Evolutionary conservation across 2,329 filamentous ascomycete species (phyloP).

Genomic region (Immersiporthe knoxdaviesiana): DNA sequence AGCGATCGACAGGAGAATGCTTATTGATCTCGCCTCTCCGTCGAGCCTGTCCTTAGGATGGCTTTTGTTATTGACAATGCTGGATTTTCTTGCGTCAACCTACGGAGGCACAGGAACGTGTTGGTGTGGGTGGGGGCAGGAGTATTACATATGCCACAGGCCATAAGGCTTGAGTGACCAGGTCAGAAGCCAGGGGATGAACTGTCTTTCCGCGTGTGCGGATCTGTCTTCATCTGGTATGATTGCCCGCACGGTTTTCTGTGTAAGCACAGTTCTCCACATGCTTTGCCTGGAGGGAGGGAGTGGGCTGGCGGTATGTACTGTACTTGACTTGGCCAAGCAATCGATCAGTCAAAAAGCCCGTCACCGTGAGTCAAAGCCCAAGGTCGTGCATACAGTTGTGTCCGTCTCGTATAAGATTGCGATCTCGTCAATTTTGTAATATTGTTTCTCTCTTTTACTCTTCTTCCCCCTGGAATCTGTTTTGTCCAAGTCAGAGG

Average conservation of each 20-base stretch:
- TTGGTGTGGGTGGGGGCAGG: not conserved
- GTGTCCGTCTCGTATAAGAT: not conserved
- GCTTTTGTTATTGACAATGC: not conserved
- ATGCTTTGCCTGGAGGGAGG: no score
- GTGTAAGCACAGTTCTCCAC: not conserved
- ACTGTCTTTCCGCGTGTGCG: not conserved
- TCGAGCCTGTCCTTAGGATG: not conserved
- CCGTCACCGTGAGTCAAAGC: not conserved
- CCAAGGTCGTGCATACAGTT: not conserved
- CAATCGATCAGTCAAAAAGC: not conserved
- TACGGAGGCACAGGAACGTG: not conserved
- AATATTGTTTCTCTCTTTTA: not conserved
- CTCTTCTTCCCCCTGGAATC: not conserved
- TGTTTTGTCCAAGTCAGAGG: not conserved
- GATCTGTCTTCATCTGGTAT: not conserved
- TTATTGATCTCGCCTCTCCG: not conserved
- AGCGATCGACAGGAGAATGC: not conserved
- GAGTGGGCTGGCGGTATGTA: not conserved
- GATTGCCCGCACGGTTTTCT: not conserved
- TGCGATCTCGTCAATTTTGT: not conserved
- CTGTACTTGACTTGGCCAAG: not conserved
- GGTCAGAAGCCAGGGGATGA: not conserved
- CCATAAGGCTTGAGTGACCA: not conserved
- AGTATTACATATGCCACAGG: not conserved
- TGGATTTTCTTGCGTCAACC: not conserved